phyloP scores from a whole-genome alignment of 1,284 basidiomycete species.

The Moniliophthora roreri region DNA sequence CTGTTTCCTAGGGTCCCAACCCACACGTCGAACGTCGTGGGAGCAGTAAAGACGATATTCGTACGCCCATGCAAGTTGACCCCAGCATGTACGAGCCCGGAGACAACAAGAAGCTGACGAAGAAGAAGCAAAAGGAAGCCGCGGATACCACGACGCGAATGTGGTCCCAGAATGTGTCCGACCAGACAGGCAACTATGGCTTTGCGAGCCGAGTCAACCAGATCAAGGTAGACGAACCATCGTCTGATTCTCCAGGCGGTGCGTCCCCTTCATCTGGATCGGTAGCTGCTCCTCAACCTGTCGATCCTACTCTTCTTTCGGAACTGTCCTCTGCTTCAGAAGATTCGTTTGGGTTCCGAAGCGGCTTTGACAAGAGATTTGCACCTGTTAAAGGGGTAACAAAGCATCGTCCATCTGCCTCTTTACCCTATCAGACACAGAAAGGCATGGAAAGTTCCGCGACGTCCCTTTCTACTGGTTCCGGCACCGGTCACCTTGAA shows the following conservation, averaged over 20 bases:
- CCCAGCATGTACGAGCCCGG: constrained; percentile 1
- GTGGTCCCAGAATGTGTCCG: constrained; percentile 35
- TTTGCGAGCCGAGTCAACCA: constrained; percentile 11
- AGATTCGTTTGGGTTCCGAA: constrained; percentile 21
- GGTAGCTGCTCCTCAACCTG: constrained; percentile 5
- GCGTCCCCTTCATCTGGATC: not conserved
- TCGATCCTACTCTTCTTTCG: constrained; percentile 4
- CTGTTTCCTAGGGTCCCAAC: not conserved
- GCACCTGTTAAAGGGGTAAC: not conserved
- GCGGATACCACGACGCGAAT: constrained; percentile 22
- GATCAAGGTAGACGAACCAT: not conserved
- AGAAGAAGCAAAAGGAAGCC: constrained; percentile 10
- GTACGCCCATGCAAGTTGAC: constrained; percentile 31
- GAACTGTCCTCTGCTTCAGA: constrained; percentile 20
- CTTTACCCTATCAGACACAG: not conserved
- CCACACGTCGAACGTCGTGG: not conserved
- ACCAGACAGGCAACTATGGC: constrained; percentile 25
- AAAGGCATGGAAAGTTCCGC: not conserved
- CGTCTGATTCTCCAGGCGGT: not conserved
- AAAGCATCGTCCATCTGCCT: not conserved
- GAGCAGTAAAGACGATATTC: constrained; percentile 4
- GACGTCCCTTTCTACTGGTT: not conserved
- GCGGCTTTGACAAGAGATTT: not conserved
- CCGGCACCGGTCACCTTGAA: not conserved
- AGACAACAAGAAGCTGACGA: constrained; percentile 10